Evolutionary conservation across 371 early-diverging fungal species (phyloP).

Genomic region (Mycotypha africana): DNA sequence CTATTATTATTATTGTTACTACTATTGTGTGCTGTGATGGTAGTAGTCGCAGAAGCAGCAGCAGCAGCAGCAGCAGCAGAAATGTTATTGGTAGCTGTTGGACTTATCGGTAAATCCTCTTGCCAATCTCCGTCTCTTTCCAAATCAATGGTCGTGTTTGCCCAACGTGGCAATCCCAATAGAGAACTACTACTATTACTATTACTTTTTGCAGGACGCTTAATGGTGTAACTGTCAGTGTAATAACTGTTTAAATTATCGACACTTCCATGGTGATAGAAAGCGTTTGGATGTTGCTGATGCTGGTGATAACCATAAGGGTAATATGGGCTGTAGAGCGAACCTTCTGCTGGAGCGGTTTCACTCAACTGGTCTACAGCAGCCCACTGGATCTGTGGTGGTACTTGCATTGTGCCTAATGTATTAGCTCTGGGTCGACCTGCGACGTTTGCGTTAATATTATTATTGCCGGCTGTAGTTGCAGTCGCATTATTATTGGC

Average conservation of each 20-base stretch:
- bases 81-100: no score
- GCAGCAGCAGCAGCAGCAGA: no score
- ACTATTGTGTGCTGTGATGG: no score
- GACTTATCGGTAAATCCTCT: no score
- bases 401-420: slow-evolving; percentile 35
- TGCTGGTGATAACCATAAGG: slow-evolving; percentile 12
- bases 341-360: slow-evolving; percentile 3
- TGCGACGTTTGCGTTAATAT: background rate
- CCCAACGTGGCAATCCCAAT: slow-evolving; percentile 17
- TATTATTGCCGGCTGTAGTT: background rate
- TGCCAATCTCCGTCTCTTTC: slow-evolving; percentile 27
- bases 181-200: background rate
- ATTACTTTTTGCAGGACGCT: background rate
- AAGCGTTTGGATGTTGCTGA: background rate
- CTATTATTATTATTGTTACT: background rate
- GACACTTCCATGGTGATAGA: background rate
- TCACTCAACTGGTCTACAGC: slow-evolving; percentile 12
- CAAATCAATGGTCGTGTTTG: slow-evolving; percentile 14
- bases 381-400: slow-evolving; percentile 32
- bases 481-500: background rate
- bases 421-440: slow-evolving; percentile 41
- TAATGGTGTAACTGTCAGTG: no score
- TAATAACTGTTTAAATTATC: background rate
- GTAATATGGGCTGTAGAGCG: slow-evolving; percentile 13
- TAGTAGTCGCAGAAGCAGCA: no score